Evolutionary conservation across 2,329 filamentous ascomycete species (phyloP), one percentile per base, ranked within the genome.

Genomic region (Talaromyces verruculosus): DNA sequence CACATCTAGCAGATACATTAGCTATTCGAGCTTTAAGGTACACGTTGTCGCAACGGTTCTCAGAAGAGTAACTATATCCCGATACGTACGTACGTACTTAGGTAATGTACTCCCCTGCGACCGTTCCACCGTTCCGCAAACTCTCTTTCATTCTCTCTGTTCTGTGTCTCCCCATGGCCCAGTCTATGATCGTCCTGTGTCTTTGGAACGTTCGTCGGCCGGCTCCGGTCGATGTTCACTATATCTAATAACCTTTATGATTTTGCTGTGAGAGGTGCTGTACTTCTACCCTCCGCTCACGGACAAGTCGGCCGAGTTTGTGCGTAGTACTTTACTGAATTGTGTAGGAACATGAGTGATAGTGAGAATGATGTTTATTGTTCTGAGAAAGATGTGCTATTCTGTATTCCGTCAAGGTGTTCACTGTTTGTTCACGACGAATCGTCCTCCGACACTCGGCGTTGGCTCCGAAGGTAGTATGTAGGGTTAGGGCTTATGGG

Each of bases 191-290:
- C n/a, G 41, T 22, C 41, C 17, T 45, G 7, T 57, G 6, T 13
- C 19, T 19, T 37, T 30, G 19, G 17, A 19, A 25, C 2, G 3
- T 19, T 51, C 25, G 37, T 66, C 64, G 64, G 64, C 59, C 64
- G 64, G 64, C 64, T 66, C 64, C 64, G 64, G 47, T 63, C 63
- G 55, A 51, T 15, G 28, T 37, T 10, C 49, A 3, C 58, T 37
- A 11, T 22, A 49, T 35, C 43, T 61, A 22, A 37, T 49, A 49
- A 49, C 4, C 19, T 25, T 25, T 22, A 25, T 17, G 10, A 3
- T 49, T 22, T 28, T 49, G 13, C 45, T 25, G 25, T 28, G 45
- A 35, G 33, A 22, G n/a, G 19, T 47, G 43, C 7, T 47, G 10
- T 3, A 45, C 17, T 45, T 19, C 43, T 19, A n/a, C 10, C 3